Evolutionary conservation across 352 stramenopile species (phyloP), one percentile per base, ranked within the genome.

Genomic region (Phytophthora crassamura): DNA sequence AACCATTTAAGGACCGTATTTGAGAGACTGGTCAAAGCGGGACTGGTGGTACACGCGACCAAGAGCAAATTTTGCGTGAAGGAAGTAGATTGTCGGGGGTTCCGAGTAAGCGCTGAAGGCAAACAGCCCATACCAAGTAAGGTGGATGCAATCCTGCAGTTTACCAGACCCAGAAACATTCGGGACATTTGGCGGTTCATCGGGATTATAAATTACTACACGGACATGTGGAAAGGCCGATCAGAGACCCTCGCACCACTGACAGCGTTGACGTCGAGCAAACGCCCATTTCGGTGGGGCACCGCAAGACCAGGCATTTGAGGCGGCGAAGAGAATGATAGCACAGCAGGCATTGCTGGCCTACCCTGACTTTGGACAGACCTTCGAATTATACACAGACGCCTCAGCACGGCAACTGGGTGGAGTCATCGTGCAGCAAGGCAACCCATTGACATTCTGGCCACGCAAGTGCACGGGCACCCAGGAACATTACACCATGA

Each of bases 161-260:
- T 52, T 18, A 20, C 14, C 11, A 9, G 22, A 3, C 48, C 41
- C 1, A 2, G n/a, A 12, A 9, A 53, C 30, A 35, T 25, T 1
- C 40, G 18, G 1, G 58, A 66, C 7, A 38, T 57, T 1, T 36
- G 36, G 1, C 35, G 57, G 1, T 59, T 66, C 6, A 22, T 55
- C 1, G 58, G 33, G 1, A 59, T 66, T 39, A 25, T 34, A 1
- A 66, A 54, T 14, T 66, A 49, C 46, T 58, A 56, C n/a, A n/a
- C 40, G 4, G 36, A 64, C 39, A 57, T 64, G 57, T 22, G 55
- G 14, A 34, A 25, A 1, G 25, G n/a, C 9, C 32, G 33, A 12
- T 18, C 34, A 0, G 42, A 48, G 11, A 3, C 28, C 6, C 9
- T 52, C 5, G 45, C 45, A 14, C 45, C 45, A 30, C 45, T 52